Base-by-base conservation (phyloP, 768 basidiomycete genomes). In the Suillus paluster region DNA sequence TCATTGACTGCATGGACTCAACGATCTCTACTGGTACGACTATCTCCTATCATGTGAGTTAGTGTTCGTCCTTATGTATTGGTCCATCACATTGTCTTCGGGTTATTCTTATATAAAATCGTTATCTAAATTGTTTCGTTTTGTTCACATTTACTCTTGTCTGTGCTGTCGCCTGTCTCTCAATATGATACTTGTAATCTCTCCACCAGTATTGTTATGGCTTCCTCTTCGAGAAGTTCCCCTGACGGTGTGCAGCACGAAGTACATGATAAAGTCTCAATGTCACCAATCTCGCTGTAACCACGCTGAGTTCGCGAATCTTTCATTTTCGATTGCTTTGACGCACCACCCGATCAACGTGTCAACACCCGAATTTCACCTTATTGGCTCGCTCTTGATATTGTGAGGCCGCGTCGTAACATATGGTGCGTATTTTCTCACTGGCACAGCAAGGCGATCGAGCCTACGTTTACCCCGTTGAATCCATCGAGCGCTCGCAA, bases 1-100 rank as follows among this genome's bases (percentile, higher is more conserved):
- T 1, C 57, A 63, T 64, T 73, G 73, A 74, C 62, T 57, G 38
- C 6, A 62, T 69, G 58, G 59, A 58, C 44, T 46, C 1, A 12
- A 45, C 10, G 21, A 25, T 60, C 25, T 58, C 4, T 27, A 34
- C 45, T 25, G 21, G 30, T 58, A 39, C 60, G n/a, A 10, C 14
- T 15, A 36, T 36, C 19, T 58, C 45, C 12, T 15, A n/a, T 21
- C 54, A 25, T 27, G 54, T 55, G 17, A 55, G 17, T 12, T 39
- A 55, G 36, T 23, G 9, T 25, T 15, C 1, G 34, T 38, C 36
- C 14, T 36, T 38, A 17, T 54, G 15, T 54, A 54, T 39, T 38
- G 36, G 38, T 55, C 36, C 17, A 55, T 58, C 41, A 21, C 6
- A 59, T 54, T 14, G 44, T 8, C 27, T 53, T 27, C 25, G 33